These are phyloP conservation scores for Calocera cornea DNA, from an alignment of 768 basidiomycete species.

Conservation along the genomic window DNA sequence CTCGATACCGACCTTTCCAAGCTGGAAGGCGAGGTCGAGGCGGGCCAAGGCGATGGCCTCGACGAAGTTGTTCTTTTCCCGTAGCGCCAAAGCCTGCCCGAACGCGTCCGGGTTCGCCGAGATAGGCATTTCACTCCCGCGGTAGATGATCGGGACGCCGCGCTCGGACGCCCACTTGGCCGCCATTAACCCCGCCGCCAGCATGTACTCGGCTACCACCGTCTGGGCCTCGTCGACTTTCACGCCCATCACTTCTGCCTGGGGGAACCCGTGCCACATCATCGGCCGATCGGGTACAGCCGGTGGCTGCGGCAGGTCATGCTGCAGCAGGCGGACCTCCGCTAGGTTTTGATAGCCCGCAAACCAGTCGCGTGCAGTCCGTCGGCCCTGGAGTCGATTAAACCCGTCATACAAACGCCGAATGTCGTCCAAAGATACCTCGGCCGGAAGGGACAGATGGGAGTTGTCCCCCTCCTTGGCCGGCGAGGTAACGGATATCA, in stretches of 20 bases:
- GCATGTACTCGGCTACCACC: slow-evolving; percentile 70
- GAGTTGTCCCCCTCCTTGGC: no score
- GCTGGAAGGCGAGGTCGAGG: no score
- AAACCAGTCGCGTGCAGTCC: not conserved
- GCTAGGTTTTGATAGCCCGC: not conserved
- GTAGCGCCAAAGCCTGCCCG: slow-evolving; percentile 35
- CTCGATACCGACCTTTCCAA: no score
- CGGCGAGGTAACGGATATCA: no score
- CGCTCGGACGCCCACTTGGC: slow-evolving; percentile 55
- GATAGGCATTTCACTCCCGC: slow-evolving; percentile 29
- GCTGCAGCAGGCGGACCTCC: not conserved
- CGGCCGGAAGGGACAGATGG: no score
- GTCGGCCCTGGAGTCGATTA: not conserved
- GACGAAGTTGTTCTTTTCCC: slow-evolving; percentile 37
- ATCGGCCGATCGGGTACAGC: slow-evolving; percentile 9
- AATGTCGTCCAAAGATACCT: no score
- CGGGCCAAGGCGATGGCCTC: not conserved
- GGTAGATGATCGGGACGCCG: slow-evolving; percentile 49
- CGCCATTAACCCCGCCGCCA: slow-evolving; percentile 58
- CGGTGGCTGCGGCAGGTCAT: slow-evolving; percentile 23
- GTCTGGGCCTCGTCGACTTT: slow-evolving; percentile 26
- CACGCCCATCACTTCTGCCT: slow-evolving; percentile 31
- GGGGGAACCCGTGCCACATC: slow-evolving; percentile 38
- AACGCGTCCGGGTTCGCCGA: slow-evolving; percentile 26
- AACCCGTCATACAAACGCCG: no score